phyloP scores from a whole-genome alignment of 2,329 filamentous ascomycete species.

The Exophiala oligosperma region DNA sequence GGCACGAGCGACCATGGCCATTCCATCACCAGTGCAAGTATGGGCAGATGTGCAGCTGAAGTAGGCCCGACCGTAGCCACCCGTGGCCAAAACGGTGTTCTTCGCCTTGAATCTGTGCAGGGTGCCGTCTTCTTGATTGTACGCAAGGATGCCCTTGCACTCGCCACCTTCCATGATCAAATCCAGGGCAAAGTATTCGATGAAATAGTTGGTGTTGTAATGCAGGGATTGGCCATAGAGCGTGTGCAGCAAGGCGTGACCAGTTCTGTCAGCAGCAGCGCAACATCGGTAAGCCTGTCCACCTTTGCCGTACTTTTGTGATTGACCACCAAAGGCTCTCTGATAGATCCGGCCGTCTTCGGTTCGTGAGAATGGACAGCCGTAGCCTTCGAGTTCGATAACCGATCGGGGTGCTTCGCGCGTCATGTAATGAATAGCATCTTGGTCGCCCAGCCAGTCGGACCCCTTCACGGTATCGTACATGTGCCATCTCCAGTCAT shows the following conservation, averaged over 20 bases:
- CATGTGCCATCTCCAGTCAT: constrained; percentile 62
- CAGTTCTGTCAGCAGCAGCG: constrained; percentile 93
- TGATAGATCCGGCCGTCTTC: constrained; percentile 98
- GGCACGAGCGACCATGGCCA: constrained; percentile 98
- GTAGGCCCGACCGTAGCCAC: constrained; percentile 96
- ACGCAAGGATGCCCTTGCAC: constrained; percentile 94
- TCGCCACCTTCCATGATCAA: constrained; percentile 96
- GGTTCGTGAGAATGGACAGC: constrained; percentile 88
- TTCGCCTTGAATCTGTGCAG: constrained; percentile 95
- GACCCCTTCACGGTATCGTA: constrained; percentile 61
- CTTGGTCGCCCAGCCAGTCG: constrained; percentile 61
- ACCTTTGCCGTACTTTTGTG: constrained; percentile 91
- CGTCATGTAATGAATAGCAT: constrained; percentile 62
- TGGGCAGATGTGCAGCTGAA: constrained; percentile 98
- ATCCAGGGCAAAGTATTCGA: constrained; percentile 97
- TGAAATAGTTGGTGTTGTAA: constrained; percentile 99
- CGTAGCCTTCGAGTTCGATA: constrained; percentile 84
- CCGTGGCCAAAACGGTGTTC: constrained; percentile 95
- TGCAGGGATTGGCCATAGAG: constrained; percentile 95
- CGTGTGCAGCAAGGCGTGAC: constrained; percentile 95
- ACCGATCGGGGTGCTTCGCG: constrained; percentile 55
- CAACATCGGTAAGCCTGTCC: constrained; percentile 98
- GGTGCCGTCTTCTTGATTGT: constrained; percentile 98
- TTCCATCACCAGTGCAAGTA: constrained; percentile 97
- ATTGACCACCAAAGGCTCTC: constrained; percentile 97